Evolutionary conservation across 169 alveolate species (phyloP), one percentile per base, ranked within the genome.

Genomic region (Prorocentrum cordatum): DNA sequence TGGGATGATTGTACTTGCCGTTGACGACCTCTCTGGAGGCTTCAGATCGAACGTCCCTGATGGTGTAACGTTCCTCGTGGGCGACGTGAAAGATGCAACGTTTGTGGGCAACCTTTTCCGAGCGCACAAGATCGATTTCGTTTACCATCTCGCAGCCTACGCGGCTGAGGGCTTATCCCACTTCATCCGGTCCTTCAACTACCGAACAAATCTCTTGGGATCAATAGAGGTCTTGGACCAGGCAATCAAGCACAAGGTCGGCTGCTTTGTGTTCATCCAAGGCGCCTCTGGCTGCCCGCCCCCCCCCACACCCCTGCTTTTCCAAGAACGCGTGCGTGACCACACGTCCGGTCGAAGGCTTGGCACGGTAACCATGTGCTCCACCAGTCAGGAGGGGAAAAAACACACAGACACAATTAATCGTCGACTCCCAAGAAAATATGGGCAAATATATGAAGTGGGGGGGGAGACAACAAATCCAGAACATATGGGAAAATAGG

Each of bases 131-230:
- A 59, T 59, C 68, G 29, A 75, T 9, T 75, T 47, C 33, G 86
- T 75, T 35, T 75, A 75, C 86, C 86, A 75, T n/a, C 27, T 75
- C 26, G 86, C 86, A 42, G 86, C 86, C 39, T 75, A 75, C 24
- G 86, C 86, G 26, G 85, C 85, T 14, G 85, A 73, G 50, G 85
- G 86, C 39, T 38, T 75, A 3, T 75, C 86, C 3, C 86, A 75
- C 26, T 75, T 75, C 86, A 75, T 75, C 24, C 71, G 86, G 12
- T 75, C 86, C 68, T 75, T 54, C 86, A 75, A 75, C 71, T 75
- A 75, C 71, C 71, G 86, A 14, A 75, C 86, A 58, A 75, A 75
- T 22, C 42, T 75, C 42, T 70, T 75, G 10, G 86, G 86, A 9
- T 75, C 86, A 0, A 72, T 75, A 6, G 86, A 75, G 39, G 24